Percentiles rank a stretch among this genome's conserved stretches.
phyloP scores from a whole-genome alignment of 2,329 filamentous ascomycete species.

The Didymella arachidicola region DNA sequence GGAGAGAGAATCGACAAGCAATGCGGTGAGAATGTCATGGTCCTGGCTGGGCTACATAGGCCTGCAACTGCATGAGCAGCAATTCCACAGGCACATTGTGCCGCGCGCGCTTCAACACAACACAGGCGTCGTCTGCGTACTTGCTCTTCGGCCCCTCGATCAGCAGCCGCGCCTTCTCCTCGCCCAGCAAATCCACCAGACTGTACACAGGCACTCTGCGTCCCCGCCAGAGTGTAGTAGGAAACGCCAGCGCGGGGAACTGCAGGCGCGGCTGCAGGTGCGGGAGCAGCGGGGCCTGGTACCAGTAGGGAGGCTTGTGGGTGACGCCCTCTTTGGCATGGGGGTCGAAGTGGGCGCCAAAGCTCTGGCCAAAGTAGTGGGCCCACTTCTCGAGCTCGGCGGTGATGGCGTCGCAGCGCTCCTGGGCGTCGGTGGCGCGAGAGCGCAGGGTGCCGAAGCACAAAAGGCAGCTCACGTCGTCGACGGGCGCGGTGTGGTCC shows the following conservation, averaged over 20 bases:
- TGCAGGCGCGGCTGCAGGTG: constrained; percentile 38
- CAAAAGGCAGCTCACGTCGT: constrained; percentile 43
- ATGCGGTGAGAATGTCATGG: not conserved
- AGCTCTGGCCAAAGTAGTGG: constrained; percentile 26
- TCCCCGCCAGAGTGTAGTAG: constrained; percentile 41
- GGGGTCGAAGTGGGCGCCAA: constrained; percentile 34
- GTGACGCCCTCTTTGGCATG: constrained; percentile 33
- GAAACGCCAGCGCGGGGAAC: constrained; percentile 44
- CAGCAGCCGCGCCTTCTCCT: constrained; percentile 36
- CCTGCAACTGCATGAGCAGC: constrained; percentile 44
- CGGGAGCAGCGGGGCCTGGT: constrained; percentile 33
- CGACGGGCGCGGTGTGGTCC: constrained; percentile 34
- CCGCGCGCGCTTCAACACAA: constrained; percentile 39
- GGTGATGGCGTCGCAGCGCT: constrained; percentile 23
- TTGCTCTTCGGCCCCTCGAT: constrained; percentile 26
- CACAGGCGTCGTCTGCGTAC: constrained; percentile 34
- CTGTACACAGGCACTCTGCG: constrained; percentile 46
- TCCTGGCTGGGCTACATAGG: constrained; percentile 34
- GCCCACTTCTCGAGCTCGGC: constrained; percentile 36
- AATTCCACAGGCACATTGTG: constrained; percentile 43
- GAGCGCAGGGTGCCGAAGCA: constrained; percentile 37
- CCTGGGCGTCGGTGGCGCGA: constrained; percentile 34
- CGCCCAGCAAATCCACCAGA: constrained; percentile 45
- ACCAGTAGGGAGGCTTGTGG: constrained; percentile 41
- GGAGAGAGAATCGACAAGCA: too few relatives aligned